Base-by-base conservation (phyloP, 805 yeast species). In the Lipomyces starkeyi region DNA sequence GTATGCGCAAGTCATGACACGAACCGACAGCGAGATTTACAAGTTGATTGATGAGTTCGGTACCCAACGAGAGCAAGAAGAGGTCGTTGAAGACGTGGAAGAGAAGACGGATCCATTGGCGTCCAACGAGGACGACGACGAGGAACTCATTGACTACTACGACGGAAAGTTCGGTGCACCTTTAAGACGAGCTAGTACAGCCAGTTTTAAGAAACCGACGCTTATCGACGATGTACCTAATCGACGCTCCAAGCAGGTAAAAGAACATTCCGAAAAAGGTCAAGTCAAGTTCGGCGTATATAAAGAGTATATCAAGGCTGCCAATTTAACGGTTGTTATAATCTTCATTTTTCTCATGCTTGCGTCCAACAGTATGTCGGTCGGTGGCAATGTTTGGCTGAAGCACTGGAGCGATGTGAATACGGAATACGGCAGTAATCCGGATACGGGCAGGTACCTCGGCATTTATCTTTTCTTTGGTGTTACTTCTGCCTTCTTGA, bases 331-430 rank as follows among this genome's bases (percentile, higher is more conserved):
- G 61, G 86, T 86, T 69, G 97, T 93, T 20, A 32, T 82, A 0
- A 73, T 89, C 2, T 89, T 88, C 76, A 72, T 92, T 61, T 62
- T 76, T 0, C 83, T 87, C 71, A 83, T 90, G 69, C 75, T 71
- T 17, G n/a, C 49, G 14, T 70, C 75, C 2, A 72, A 70, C 59
- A 37, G 63, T 22, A 29, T 73, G 49, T 68, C 71, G 13, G 75
- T 73, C n/a, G 63, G 72, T 9, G 88, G 93, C 37, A 93, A 89
- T 76, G 85, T 93, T 61, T 95, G 99, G 99, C 85, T 95, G 74
- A 94, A 95, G 78, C 91, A 91, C 77, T 95, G 99, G 99, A 91
- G 98, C 13, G 99, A 95, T 76, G 86, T 89, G 20, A 94, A 94
- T 76, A 84, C 93, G 2, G 80, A 78, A 58, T 76, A 79, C 40